A percentile compares a stretch with the other conserved stretches of the same genome.
These are phyloP conservation scores for Rhizoctonia solani DNA, from an alignment of 1,284 basidiomycete species.

Conservation along the genomic window DNA sequence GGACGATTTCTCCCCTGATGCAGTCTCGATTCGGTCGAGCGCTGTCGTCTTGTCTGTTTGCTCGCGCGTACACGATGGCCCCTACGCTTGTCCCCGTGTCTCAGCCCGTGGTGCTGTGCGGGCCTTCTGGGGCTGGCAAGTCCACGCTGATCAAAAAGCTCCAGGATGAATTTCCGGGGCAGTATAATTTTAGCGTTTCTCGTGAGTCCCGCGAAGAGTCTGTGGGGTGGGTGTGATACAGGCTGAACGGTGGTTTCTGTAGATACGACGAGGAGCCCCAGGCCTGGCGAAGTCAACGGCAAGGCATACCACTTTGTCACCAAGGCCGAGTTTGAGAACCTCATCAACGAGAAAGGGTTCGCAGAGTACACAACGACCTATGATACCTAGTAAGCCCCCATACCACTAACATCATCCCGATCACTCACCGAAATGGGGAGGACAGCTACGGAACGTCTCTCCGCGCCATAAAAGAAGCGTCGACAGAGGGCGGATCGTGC, in stretches of 20 bases:
- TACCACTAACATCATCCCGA: not conserved
- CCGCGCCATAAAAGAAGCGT: constrained; percentile 60
- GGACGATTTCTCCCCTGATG: not conserved
- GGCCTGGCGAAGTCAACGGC: constrained; percentile 83
- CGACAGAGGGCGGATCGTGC: constrained; percentile 58
- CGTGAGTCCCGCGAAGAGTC: constrained; percentile 64
- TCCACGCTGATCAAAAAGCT: constrained; percentile 87
- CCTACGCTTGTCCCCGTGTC: not conserved
- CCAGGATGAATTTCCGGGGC: constrained; percentile 80
- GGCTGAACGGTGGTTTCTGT: too few species aligned
- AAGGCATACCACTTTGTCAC: constrained; percentile 60
- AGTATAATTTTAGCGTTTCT: constrained; percentile 93
- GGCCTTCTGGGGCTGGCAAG: constrained; percentile 92
- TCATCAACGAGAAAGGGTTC: constrained; percentile 57
- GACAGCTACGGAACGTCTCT: constrained; percentile 81
- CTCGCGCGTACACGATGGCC: not conserved
- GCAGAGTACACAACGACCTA: constrained; percentile 78
- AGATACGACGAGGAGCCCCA: constrained; percentile 92
- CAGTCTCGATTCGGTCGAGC: not conserved
- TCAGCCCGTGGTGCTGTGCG: constrained; percentile 75
- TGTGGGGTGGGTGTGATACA: constrained; percentile 9
- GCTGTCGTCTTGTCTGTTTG: not conserved
- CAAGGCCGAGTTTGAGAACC: constrained; percentile 52
- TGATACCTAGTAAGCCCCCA: constrained; percentile 71
- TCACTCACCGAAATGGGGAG: too few species aligned